These are phyloP conservation scores for Aspergillus melleus DNA, from an alignment of 2,329 filamentous ascomycete species.

Conservation along the genomic window DNA sequence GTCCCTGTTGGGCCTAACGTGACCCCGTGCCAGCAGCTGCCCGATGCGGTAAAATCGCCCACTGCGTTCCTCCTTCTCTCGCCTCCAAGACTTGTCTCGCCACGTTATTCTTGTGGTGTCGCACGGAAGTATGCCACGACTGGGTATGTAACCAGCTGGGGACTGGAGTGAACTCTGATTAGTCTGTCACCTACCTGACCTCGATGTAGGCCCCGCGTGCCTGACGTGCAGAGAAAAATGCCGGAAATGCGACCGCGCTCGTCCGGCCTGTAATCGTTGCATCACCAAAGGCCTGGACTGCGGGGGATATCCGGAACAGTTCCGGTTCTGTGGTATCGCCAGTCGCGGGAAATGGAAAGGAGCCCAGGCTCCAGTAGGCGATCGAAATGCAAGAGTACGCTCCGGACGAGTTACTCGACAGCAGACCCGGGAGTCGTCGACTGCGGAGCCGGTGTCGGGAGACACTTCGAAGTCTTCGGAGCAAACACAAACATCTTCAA, in stretches of 20 bases:
- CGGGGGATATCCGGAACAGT: conserved; percentile 34
- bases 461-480: background rate
- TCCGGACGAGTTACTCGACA: background rate
- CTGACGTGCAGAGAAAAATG: conserved; percentile 36
- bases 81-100: background rate
- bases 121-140: conserved; percentile 8
- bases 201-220: conserved; percentile 29
- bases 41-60: background rate
- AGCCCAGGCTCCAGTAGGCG: conserved; percentile 18
- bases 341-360: conserved; percentile 34
- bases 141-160: conserved; percentile 5
- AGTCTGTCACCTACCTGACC: background rate
- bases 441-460: background rate
- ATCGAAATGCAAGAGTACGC: background rate
- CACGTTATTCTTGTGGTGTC: background rate
- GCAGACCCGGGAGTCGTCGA: background rate
- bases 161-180: background rate
- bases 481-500: background rate
- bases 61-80: background rate
- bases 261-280: conserved; percentile 32
- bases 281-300: conserved; percentile 32
- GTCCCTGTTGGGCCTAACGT: background rate
- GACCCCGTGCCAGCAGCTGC: background rate
- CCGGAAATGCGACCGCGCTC: conserved; percentile 31
- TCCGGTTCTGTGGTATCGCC: conserved; percentile 31